A percentile compares a stretch with the other conserved stretches of the same genome.
Evolutionary conservation across 179 eudicot species (phyloP).

Genomic region (Beta macrorhiza): DNA sequence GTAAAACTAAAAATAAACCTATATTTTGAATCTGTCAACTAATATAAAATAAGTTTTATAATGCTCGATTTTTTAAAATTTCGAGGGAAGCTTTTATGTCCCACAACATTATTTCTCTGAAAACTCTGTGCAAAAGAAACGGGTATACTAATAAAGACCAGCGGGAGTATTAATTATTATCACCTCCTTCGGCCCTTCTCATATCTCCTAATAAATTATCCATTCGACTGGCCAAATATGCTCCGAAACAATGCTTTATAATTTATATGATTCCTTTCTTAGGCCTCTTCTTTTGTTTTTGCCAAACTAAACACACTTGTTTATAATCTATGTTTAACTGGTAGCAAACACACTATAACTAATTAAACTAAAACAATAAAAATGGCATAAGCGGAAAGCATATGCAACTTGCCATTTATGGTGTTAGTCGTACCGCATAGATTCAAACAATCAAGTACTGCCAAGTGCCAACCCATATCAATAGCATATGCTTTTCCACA

Average conservation of each 20-base stretch:
- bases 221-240: background rate
- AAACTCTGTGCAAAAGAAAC: too few relatives aligned
- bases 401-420: background rate
- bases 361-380: background rate
- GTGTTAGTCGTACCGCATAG: background rate
- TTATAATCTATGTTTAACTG: too few relatives aligned
- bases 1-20: too few relatives aligned
- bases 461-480: background rate
- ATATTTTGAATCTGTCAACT: too few relatives aligned
- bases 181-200: background rate
- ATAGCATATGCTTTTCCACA: slow-evolving; percentile 4
- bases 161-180: too few relatives aligned
- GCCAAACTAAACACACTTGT: background rate
- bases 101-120: too few relatives aligned
- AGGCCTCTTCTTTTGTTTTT: background rate
- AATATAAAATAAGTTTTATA: too few relatives aligned
- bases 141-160: too few relatives aligned
- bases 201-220: background rate
- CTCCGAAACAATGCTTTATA: background rate
- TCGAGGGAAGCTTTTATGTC: too few relatives aligned
- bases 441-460: slow-evolving; percentile 13
- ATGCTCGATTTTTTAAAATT: too few relatives aligned
- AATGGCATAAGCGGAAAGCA: background rate
- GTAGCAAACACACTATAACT: too few relatives aligned
- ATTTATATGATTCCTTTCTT: background rate